A percentile compares a stretch with the other conserved stretches of the same genome.
These are phyloP conservation scores for Centella asiatica DNA, from an alignment of 129 eudicot genomes.

Conservation along the genomic window DNA sequence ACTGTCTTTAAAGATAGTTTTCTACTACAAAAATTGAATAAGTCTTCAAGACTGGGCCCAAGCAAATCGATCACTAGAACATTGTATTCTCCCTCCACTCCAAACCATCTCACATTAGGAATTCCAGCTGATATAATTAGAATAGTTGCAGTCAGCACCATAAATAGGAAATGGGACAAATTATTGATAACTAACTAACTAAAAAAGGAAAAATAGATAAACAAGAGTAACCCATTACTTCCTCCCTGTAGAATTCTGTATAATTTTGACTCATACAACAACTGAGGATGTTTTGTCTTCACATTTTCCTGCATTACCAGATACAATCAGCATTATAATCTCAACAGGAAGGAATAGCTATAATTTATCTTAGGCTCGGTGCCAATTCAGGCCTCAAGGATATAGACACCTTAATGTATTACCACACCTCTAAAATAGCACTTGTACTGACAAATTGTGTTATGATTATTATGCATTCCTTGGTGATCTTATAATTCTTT, in stretches of 20 bases:
- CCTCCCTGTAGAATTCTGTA: conserved; percentile 90
- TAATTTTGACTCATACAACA: conserved; percentile 78
- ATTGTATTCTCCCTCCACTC: conserved; percentile 90
- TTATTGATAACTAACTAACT: background rate
- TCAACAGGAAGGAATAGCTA: background rate
- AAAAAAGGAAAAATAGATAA: background rate
- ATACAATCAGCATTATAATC: background rate
- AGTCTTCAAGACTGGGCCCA: conserved; percentile 95
- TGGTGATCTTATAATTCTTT: too few species aligned
- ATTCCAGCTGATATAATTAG: conserved; percentile 58
- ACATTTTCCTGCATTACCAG: conserved; percentile 50
- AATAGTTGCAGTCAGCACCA: conserved; percentile 3
- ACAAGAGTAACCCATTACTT: conserved; percentile 42
- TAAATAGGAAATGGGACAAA: background rate
- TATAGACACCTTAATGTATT: too few species aligned
- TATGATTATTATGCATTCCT: too few species aligned
- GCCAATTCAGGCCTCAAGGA: background rate
- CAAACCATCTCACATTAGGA: conserved; percentile 87
- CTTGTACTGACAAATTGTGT: too few species aligned
- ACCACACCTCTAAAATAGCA: too few species aligned
- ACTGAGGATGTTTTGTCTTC: conserved; percentile 89
- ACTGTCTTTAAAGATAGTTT: conserved; percentile 84
- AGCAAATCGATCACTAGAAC: conserved; percentile 92
- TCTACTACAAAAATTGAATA: conserved; percentile 80
- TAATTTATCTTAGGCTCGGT: background rate